Conservation (phyloP, 345 rosid genomes). For the Pistacia atlantica region DNA sequence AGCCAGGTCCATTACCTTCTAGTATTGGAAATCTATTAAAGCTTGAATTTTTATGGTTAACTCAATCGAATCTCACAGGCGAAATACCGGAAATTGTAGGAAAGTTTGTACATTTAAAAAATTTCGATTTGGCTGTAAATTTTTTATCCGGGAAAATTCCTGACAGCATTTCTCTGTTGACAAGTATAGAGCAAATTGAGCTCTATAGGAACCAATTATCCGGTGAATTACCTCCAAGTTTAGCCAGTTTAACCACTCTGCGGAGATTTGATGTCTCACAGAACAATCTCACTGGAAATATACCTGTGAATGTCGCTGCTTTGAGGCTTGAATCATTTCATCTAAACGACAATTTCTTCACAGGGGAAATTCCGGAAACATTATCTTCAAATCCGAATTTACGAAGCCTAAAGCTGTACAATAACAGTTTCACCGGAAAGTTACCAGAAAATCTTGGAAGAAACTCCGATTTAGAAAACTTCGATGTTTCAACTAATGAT, state of each 20-base stretch:
- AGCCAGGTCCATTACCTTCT: conserved; percentile 47
- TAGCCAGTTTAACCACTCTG: conserved; percentile 48
- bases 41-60: conserved; percentile 41
- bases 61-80: conserved; percentile 41
- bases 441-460: conserved; percentile 59
- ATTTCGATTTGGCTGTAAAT: conserved; percentile 53
- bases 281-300: conserved; percentile 58
- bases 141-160: conserved; percentile 57
- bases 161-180: conserved; percentile 38
- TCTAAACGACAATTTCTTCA: conserved; percentile 62
- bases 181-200: conserved; percentile 43
- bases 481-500: conserved; percentile 69
- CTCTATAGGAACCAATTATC: conserved; percentile 45
- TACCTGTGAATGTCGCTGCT: conserved; percentile 53
- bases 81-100: conserved; percentile 60
- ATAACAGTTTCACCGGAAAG: conserved; percentile 69
- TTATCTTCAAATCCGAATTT: conserved; percentile 56
- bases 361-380: conserved; percentile 52
- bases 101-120: conserved; percentile 37
- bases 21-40: conserved; percentile 51
- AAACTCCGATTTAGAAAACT: conserved; percentile 41
- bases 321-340: conserved; percentile 40
- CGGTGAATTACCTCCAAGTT: conserved; percentile 55
- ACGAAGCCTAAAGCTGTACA: conserved; percentile 55
- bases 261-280: conserved; percentile 58